Conservation (phyloP, 1,284 basidiomycete genomes). For the Coniferiporia weirii region DNA sequence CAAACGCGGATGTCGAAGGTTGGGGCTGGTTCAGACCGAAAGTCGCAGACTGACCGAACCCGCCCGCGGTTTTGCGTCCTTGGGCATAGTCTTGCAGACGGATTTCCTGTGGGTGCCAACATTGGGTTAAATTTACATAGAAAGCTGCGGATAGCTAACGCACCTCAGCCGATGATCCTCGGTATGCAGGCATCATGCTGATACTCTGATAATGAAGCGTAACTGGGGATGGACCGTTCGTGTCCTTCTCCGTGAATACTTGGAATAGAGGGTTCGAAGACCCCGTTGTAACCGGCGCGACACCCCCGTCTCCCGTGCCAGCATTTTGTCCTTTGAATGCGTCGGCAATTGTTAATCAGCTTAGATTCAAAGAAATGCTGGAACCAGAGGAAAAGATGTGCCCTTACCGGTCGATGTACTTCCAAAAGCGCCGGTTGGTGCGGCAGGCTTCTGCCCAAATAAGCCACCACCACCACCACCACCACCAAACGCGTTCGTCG, state of each 20-base stretch:
- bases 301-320: conserved; percentile 11
- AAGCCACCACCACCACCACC: conserved; percentile 29
- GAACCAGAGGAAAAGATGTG: conserved; percentile 4
- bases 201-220: conserved; percentile 28
- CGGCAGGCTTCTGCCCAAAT: conserved; percentile 30
- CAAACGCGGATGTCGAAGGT: conserved; percentile 30
- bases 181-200: conserved; percentile 28
- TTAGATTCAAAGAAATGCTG: not conserved
- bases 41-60: conserved; percentile 28
- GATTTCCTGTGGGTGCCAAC: conserved; percentile 22
- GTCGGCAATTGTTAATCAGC: not conserved
- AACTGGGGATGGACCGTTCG: conserved; percentile 18
- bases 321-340: conserved; percentile 7
- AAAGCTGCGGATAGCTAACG: not conserved
- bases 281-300: conserved; percentile 20
- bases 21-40: conserved; percentile 27
- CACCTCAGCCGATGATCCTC: conserved; percentile 26
- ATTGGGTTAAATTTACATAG: not conserved
- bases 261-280: conserved; percentile 24
- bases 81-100: conserved; percentile 27
- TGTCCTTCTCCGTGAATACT: conserved; percentile 24
- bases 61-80: conserved; percentile 27
- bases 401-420: conserved; percentile 18
- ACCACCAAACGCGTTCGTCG: conserved; percentile 29
- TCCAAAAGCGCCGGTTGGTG: conserved; percentile 22